Evolutionary conservation across 2,329 filamentous ascomycete genomes (phyloP), one percentile per base, ranked within the genome.

Genomic region (Fusarium tupiense): DNA sequence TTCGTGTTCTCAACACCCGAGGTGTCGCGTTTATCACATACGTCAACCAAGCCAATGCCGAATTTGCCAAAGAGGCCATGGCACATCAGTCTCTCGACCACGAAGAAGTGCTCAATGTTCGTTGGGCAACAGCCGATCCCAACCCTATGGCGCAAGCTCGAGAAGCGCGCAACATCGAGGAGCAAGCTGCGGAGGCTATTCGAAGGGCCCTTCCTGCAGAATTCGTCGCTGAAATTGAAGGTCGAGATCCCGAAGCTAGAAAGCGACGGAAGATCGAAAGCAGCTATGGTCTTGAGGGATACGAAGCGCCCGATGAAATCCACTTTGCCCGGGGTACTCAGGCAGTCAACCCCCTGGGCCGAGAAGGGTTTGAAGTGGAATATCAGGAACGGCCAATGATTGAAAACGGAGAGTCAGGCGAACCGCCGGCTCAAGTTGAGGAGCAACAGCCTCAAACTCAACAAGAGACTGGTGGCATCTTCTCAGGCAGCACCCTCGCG

Each of bases 11-110:
- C 20, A 98, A 97, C 65, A 92, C 91, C 2, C 87, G 96, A 46
- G 97, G 96, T 62, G 96, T 99, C 26, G 97, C 92, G 0, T 99
- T 99, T 82, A 92, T 99, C 64, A 99, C 97, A 16, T 98, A 98
- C 81, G 89, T 90, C 31, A 98, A 98, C 81, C 94, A 98, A 80
- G 92, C 93, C 47, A 97, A 96, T 77, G 92, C 93, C 6, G 92
- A 97, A 81, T 98, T 98, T 77, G 95, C 95, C 8, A 96, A 96
- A 81, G 95, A 98, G 82, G 94, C 96, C 2, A 98, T 99, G 96
- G 94, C 94, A 10, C 94, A 98, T 80, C 96, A 99, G 84, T 91
- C 91, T 2, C 86, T 99, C 35, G 96, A 99, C 79, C 93, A 98
- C 82, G 92, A 91, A 72, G 96, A 99, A 84, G 92, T 98, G 29